Evolutionary conservation across 192 early-diverging fungal genomes (phyloP).

Genomic region (Coemansia pectinata): DNA sequence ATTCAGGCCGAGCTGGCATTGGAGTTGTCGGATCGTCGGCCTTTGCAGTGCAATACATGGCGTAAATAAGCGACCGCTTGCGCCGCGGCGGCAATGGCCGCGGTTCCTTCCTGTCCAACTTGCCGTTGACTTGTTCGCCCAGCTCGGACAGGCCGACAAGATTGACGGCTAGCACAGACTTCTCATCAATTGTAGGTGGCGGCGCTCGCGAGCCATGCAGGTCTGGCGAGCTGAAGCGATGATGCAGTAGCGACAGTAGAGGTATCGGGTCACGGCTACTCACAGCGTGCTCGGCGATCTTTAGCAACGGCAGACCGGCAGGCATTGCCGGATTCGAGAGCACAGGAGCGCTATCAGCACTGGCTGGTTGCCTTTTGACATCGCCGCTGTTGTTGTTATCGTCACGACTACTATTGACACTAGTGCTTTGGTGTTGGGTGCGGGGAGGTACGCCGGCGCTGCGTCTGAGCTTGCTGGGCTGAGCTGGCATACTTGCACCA

Average conservation of each 20-base stretch:
- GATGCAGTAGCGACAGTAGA: slow-evolving; percentile 11
- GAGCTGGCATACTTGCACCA: not conserved
- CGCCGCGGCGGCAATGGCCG: slow-evolving; percentile 28
- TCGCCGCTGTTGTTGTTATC: not conserved
- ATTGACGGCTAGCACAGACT: not conserved
- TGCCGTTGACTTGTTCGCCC: not conserved
- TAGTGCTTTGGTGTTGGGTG: not conserved
- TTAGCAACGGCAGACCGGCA: not conserved
- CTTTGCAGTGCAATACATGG: slow-evolving; percentile 47
- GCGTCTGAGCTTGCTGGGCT: not conserved
- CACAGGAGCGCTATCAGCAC: not conserved
- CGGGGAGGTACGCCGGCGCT: not conserved
- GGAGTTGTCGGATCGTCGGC: slow-evolving; percentile 1
- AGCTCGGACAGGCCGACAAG: not conserved
- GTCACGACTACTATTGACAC: not conserved
- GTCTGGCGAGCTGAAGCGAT: slow-evolving; percentile 9
- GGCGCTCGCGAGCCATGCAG: not conserved
- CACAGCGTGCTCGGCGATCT: not conserved
- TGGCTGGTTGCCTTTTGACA: not conserved
- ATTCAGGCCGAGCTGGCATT: not conserved
- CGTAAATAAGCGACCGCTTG: slow-evolving; percentile 53
- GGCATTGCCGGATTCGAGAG: not conserved
- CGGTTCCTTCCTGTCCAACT: not conserved
- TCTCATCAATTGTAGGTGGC: not conserved
- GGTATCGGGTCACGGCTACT: not conserved